phyloP scores from a whole-genome alignment of 129 eudicot genomes.

The Cynara cardunculus region DNA sequence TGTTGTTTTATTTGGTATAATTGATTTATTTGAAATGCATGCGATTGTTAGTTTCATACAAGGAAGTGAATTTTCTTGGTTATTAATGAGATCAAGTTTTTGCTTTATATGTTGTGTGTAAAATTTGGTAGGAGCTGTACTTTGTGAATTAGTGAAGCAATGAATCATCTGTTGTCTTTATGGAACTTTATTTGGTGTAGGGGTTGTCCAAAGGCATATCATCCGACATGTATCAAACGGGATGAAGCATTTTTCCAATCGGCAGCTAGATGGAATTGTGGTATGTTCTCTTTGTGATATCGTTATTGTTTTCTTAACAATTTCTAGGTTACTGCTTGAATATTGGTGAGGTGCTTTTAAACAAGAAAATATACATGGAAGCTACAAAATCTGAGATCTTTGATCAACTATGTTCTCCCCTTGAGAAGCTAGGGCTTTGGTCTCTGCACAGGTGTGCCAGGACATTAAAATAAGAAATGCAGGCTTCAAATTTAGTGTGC shows the following conservation, averaged over 20 bases:
- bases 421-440: constrained; percentile 19
- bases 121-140: neutral
- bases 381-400: neutral
- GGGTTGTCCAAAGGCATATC: constrained; percentile 94
- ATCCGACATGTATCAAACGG: constrained; percentile 78
- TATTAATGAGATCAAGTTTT: neutral
- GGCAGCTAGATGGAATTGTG: constrained; percentile 75
- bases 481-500: neutral
- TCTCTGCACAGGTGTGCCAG: neutral
- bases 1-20: neutral
- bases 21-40: constrained; percentile 18
- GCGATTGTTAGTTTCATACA: constrained; percentile 6
- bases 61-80: neutral
- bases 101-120: neutral
- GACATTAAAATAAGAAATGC: neutral
- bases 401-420: neutral
- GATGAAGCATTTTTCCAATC: constrained; percentile 79
- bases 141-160: neutral
- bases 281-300: constrained; percentile 39
- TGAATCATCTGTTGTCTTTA: neutral
- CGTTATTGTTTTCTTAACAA: neutral
- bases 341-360: neutral
- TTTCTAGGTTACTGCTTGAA: neutral
- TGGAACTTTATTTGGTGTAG: constrained; percentile 36
- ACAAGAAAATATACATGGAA: neutral